Evolutionary conservation across 768 basidiomycete species (phyloP).

Genomic region (Naganishia antarctica): DNA sequence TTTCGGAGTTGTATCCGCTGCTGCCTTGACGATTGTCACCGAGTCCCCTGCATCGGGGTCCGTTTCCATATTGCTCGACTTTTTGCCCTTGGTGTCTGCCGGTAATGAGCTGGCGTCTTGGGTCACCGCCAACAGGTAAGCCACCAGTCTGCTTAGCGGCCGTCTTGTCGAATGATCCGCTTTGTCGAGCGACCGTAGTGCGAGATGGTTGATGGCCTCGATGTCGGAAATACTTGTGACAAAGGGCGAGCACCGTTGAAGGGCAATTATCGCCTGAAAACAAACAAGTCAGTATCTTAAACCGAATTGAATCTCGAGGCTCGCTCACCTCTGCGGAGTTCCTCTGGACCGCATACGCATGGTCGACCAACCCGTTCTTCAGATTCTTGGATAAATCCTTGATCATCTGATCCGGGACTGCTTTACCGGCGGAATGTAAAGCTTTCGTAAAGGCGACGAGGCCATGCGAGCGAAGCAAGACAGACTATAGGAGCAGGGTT

Average conservation of each 20-base stretch:
- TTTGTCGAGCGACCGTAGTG: conserved; percentile 68
- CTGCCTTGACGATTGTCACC: conserved; percentile 52
- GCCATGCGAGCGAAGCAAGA: conserved; percentile 77
- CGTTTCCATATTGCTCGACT: conserved; percentile 54
- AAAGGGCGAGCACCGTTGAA: conserved; percentile 59
- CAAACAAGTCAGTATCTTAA: conserved; percentile 5
- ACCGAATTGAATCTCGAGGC: neutral
- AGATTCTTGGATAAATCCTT: conserved; percentile 84
- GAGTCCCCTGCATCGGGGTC: conserved; percentile 59
- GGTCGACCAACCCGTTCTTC: conserved; percentile 69
- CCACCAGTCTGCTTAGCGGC: conserved; percentile 70
- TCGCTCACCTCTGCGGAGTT: conserved; percentile 66
- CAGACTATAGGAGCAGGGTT: conserved; percentile 55
- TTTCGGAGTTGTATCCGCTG: conserved; percentile 58
- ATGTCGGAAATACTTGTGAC: conserved; percentile 65
- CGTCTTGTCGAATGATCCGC: conserved; percentile 80
- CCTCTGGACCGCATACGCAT: conserved; percentile 76
- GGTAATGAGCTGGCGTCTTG: conserved; percentile 57
- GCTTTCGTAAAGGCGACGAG: conserved; percentile 72
- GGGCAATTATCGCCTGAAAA: conserved; percentile 55
- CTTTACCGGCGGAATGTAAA: conserved; percentile 71
- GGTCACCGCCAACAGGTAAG: conserved; percentile 75
- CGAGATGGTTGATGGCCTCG: conserved; percentile 65
- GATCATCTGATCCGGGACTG: conserved; percentile 68
- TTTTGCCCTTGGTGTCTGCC: conserved; percentile 52